Base-by-base conservation (phyloP, 352 stramenopile genomes). In the Pilasporangium apinafurcum region DNA sequence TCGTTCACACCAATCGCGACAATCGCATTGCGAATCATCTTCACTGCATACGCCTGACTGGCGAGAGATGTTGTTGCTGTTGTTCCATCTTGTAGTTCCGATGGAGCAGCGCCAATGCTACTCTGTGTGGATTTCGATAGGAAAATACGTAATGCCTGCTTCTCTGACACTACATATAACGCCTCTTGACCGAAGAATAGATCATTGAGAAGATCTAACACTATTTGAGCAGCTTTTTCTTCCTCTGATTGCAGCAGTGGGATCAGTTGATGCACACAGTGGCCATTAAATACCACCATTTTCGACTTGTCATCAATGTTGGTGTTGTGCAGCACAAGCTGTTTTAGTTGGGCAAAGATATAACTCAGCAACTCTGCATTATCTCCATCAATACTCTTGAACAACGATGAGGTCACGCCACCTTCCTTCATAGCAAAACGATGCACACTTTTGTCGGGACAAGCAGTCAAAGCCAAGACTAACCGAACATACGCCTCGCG, bases 381-480 rank as follows among this genome's bases (percentile, higher is more conserved):
- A 49, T 94, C 83, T 30, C 67, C 65, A 26, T 92, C 80, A 33
- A 94, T 39, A 48, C 70, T 82, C 52, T 90, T 88, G 48, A 87
- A 87, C 28, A 94, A 54, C 25, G 75, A 82, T 5, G 61, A 43
- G 3, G 71, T 63, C 0, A 91, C 24, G 1, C 83, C 80, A 29
- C 69, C 72, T 9, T 90, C 80, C 41, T 90, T 89, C 29, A 86
- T 55, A 0, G 75, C 75, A 37, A 94, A 94, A 5, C 82, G 75
- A 34, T 81, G 68, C 29, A 92, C 80, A 44, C 82, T 91, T 40
- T 73, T 74, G 59, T 94, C 82, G 0, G 60, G 45, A 44, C 78
- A 87, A 21, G 62, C 53, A 0, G 62, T 72, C 4, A 94, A 60
- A 22, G 70, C 56, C 20, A 88, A 57, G 25, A 86, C 78, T 13